Evolutionary conservation across 106 monocot genomes (phyloP).

Genomic region (Allium cepa): DNA sequence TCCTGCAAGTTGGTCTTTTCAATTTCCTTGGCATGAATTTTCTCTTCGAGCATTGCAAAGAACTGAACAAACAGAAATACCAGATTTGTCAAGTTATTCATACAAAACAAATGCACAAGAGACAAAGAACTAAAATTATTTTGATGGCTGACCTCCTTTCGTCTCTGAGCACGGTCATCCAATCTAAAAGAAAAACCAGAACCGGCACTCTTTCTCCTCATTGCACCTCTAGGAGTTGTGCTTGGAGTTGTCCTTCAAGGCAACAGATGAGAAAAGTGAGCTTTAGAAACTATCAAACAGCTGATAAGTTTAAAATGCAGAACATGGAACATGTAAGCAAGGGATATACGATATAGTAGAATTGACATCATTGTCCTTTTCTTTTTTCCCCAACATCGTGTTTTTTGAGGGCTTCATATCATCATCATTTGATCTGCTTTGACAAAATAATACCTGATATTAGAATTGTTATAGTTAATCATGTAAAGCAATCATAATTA

Average conservation of each 20-base stretch:
- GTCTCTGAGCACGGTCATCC: conserved; percentile 87
- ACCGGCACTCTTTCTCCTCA: conserved; percentile 23
- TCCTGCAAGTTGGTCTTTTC: conserved; percentile 83
- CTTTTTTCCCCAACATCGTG: conserved; percentile 14
- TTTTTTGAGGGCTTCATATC: conserved; percentile 9
- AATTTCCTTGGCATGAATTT: conserved; percentile 71
- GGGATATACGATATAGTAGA: conserved; percentile 35
- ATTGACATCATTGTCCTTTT: conserved; percentile 24
- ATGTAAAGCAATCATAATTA: background rate
- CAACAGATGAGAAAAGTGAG: background rate
- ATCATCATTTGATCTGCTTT: conserved; percentile 19
- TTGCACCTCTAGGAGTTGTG: conserved; percentile 12
- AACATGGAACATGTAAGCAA: background rate
- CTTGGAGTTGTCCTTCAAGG: conserved; percentile 7
- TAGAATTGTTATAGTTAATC: background rate
- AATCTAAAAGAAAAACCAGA: conserved; percentile 68
- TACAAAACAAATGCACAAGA: background rate
- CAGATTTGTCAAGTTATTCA: background rate
- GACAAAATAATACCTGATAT: conserved; percentile 11
- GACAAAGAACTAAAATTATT: background rate
- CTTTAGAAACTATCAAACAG: background rate
- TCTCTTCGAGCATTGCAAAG: conserved; percentile 85
- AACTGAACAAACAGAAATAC: conserved; percentile 33
- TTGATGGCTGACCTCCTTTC: conserved; percentile 58
- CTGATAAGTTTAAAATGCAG: background rate